Base-by-base conservation (phyloP, 2,329 filamentous ascomycete species). In the Cyanodermella asteris region DNA sequence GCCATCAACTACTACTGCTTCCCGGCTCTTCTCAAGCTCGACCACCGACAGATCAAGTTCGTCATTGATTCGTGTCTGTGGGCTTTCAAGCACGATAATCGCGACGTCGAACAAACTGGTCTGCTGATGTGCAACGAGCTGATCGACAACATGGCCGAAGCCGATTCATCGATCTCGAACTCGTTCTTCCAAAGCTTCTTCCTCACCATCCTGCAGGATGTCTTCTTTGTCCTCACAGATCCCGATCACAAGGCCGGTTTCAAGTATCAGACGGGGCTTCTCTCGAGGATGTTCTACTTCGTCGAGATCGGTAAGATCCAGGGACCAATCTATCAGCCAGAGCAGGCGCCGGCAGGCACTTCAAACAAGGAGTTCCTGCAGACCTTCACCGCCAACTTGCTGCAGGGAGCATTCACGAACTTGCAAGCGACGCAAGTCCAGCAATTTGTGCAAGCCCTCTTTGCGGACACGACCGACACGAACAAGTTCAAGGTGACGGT, bases 1-100 rank as follows among this genome's bases (percentile, higher is more conserved):
- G 78, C 84, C 9, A 94, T 97, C 54, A 97, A 97, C 50, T 56
- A 94, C 23, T 80, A 91, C 48, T 97, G 87, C 52, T 97, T 97
- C 70, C 80, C 80, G 23, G 74, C 87, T 1, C 64, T 97, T 13
- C 62, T 97, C 36, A 90, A 91, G 51, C 69, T 97, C 17, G 84
- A 97, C 45, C 84, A 78, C 42, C 71, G 80, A 31, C 87, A 93
- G 45, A 97, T 97, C 68, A 97, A 97, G 55, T 91, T 94, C 44
- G 82, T 97, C 40, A 94, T 97, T 37, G 87, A 97, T 49, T 91
- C 84, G 18, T 97, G 90, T 60, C 81, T 94, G 63, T 97, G 87
- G 90, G 87, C 90, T n/a, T 93, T 84, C 59, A 97, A 97, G 59
- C 87, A 97, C 51, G 87, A 97, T 55, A 97, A 97, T 53, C 76